Evolutionary conservation across 305 asterid species (phyloP), one percentile per base, ranked within the genome.

Genomic region (Rubia tinctorum): DNA sequence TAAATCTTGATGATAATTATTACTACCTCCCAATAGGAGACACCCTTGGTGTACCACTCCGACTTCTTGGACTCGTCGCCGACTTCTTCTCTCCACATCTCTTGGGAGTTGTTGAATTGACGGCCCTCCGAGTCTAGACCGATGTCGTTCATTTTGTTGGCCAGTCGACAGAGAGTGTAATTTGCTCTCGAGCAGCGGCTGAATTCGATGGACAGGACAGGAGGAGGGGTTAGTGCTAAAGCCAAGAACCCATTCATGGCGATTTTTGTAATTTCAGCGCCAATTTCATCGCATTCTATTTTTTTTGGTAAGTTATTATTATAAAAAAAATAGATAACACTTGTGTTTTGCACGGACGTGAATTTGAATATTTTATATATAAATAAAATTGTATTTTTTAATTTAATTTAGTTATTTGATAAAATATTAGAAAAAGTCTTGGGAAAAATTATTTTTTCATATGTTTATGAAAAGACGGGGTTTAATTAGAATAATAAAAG

Each of bases 11-110:
- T 53, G 59, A 53, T 53, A 53, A 53, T 75, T n/a, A n/a, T n/a
- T n/a, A n/a, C n/a, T 86, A 90, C 98, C 85, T 95, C 82, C 98
- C 99, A 95, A 82, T 89, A 95, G 81, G 82, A 75, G 64, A 95
- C 92, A 72, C 96, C 98, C 65, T 88, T 80, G 27, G 80, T 77
- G 81, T 92, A 90, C 99, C 99, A 95, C 78, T 84, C 85, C n/a
- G 91, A 81, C 82, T 89, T 95, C 86, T 89, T 92, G 64, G 81
- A 79, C 63, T 86, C 86, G 76, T 89, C 96, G 34, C 98, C 98
- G 70, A 92, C 88, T 81, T 89, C 90, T 86, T 89, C 98, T 79
- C 85, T 85, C 99, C 99, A 95, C 99, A 95, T 95, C 86, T 95
- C 97, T 61, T 85, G 91, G 70, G 97, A 89, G 83, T 79, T 92